Evolutionary conservation across 2,329 filamentous ascomycete genomes (phyloP), one percentile per base, ranked within the genome.

Genomic region (Didymella arachidicola): DNA sequence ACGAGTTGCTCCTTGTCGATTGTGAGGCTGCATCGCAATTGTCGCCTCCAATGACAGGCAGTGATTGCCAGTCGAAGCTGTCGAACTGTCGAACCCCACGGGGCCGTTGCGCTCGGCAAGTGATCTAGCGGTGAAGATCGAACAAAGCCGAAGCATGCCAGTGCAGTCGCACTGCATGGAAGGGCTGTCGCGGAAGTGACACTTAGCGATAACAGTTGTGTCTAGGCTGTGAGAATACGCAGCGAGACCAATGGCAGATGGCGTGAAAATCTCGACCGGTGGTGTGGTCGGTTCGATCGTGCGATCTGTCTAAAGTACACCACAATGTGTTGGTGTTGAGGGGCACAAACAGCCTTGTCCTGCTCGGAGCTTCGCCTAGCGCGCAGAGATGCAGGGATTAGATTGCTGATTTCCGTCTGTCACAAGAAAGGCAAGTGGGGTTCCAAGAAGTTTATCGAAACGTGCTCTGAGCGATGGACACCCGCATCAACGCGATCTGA

Each of bases 381-480:
- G 36, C 52, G 29, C 51, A 25, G 12, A 36, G 11, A n/a, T 62
- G 62, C 66, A 70, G 66, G 69, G 68, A 60, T 65, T 54, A 44
- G 48, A 46, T 58, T 55, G 45, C 58, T 60, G 43, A 59, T 59
- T 51, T 49, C 45, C 41, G 55, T 44, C 48, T 61, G 57, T 64
- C 64, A 64, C 64, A 49, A 53, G 68, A 70, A 55, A 62, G 66
- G 71, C 65, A 72, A 69, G 70, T 72, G 70, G 70, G 70, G 70
- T 58, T 19, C 30, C 30, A 57, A 38, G 41, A 56, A 54, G 53
- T 65, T 51, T 59, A 55, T 59, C 42, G 50, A 58, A 61, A 49
- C 59, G 59, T 64, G 64, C 59, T 43, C 59, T 64, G 39, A 29
- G 18, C 19, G 32, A 49, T 49, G 55, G 38, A 30, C 42, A 25